phyloP scores from a whole-genome alignment of 805 yeast species.

The Starmerella bombicola region DNA sequence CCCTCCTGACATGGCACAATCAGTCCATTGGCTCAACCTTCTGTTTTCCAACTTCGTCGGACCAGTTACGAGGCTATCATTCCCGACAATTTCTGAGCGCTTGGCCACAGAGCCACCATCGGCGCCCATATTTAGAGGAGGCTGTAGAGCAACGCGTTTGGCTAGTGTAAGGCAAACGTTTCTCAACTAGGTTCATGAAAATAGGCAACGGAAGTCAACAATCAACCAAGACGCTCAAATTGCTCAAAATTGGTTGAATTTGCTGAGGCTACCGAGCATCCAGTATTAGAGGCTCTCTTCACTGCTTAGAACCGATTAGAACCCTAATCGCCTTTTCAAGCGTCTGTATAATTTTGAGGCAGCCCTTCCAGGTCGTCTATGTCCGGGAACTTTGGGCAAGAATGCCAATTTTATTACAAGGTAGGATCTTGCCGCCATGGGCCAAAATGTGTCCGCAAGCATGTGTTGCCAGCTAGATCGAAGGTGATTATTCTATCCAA shows the following conservation, averaged over 20 bases:
- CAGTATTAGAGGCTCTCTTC: too few relatives aligned
- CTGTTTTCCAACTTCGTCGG: neutral
- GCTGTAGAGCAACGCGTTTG: too few relatives aligned
- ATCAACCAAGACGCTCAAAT: too few relatives aligned
- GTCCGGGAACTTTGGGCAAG: neutral
- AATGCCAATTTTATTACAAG: slow-evolving; percentile 46
- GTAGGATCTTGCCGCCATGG: slow-evolving; percentile 95
- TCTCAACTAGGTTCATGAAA: too few relatives aligned
- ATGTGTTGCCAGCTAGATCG: slow-evolving; percentile 9
- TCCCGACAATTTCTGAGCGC: slow-evolving; percentile 38
- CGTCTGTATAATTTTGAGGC: too few relatives aligned
- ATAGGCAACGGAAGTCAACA: too few relatives aligned
- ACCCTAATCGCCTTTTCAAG: too few relatives aligned
- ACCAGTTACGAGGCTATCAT: neutral
- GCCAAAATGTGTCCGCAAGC: slow-evolving; percentile 62
- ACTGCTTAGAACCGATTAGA: too few relatives aligned
- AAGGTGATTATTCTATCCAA: slow-evolving; percentile 11
- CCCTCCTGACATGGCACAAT: slow-evolving; percentile 38
- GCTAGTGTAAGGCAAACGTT: neutral
- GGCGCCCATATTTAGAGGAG: slow-evolving; percentile 26
- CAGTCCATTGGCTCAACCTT: slow-evolving; percentile 29
- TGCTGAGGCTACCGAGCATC: too few relatives aligned
- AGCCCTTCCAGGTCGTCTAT: too few relatives aligned
- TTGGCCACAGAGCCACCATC: slow-evolving; percentile 67
- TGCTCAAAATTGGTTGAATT: too few relatives aligned